Conservation (phyloP, 2,329 filamentous ascomycete species). For the Aspergillus carbonarius region DNA sequence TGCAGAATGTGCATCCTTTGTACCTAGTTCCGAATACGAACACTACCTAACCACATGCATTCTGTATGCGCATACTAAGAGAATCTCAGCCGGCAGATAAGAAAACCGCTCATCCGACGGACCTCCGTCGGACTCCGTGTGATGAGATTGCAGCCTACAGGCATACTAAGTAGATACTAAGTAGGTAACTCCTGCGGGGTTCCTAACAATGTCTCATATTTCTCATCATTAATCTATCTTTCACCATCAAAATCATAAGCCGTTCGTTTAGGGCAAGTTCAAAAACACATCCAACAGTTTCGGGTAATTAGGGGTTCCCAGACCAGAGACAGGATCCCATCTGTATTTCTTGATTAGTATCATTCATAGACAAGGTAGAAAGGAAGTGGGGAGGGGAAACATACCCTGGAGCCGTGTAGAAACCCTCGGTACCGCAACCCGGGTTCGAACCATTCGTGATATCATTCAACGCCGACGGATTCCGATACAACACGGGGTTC, state of each 20-base stretch:
- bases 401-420: slow-evolving; percentile 8
- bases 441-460: slow-evolving; percentile 8
- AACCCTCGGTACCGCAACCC: slow-evolving; percentile 5
- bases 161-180: no score
- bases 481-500: slow-evolving; percentile 6
- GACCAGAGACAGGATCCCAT: slow-evolving; percentile 7
- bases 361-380: no score
- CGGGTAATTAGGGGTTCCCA: slow-evolving; percentile 7
- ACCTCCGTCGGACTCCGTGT: no score
- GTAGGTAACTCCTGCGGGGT: not conserved
- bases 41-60: no score
- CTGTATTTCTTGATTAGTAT: not conserved
- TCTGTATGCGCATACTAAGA: no score
- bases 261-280: not conserved
- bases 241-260: not conserved
- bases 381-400: not conserved
- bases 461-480: slow-evolving; percentile 5
- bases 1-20: no score
- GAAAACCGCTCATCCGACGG: no score
- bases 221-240: not conserved
- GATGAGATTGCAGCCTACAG: no score
- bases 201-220: not conserved
- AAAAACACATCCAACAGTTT: slow-evolving; percentile 8
- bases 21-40: no score
- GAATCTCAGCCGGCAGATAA: no score